Base-by-base conservation (phyloP, 768 basidiomycete genomes). In the Rhodotorula kratochvilovae region DNA sequence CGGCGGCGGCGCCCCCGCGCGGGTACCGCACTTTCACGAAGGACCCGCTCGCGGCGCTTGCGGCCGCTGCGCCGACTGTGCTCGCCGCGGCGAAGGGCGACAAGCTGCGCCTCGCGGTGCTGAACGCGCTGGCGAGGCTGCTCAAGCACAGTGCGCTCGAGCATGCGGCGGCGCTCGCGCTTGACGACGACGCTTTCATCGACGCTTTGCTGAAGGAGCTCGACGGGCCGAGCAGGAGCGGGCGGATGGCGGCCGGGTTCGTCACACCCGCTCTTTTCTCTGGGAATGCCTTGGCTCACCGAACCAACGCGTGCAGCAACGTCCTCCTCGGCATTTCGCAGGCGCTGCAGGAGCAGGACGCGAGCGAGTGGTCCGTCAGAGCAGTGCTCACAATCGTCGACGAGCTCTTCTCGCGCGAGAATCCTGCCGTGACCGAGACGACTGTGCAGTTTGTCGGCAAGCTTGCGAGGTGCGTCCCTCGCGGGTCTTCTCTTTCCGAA, bases 241-340 rank as follows among this genome's bases (percentile, higher is more conserved):
- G 68, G 15, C 46, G 76, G 10, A 63, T 70, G 43, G 77, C 74
- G 0, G 74, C 74, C 1, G 74, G 75, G 77, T 76, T 23, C n/a
- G 68, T 31, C 33, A 0, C 25, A 23, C 17, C 67, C 23, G 7
- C 16, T 27, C 25, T 16, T 7, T 21, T 21, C 0, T 11, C 5
- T 6, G 21, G 35, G 19, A 35, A 21, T 33, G 31, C 55, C 17
- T 12, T 10, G 0, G 25, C 36, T 39, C 3, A 42, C 56, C 5
- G 5, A 19, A 3, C 6, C 21, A 10, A 21, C 25, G 11, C 7
- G 11, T 15, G 5, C 64, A 78, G 77, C 0, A 67, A 71, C 33
- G 67, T 64, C 50, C 19, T 74, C 13, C 23, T 74, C 17, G 63
- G 73, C 13, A 48, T 72, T 70, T 60, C 68, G 11, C 58, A 61